Conservation (phyloP, 257 asterid species). For the Salvia rosmarinus region DNA sequence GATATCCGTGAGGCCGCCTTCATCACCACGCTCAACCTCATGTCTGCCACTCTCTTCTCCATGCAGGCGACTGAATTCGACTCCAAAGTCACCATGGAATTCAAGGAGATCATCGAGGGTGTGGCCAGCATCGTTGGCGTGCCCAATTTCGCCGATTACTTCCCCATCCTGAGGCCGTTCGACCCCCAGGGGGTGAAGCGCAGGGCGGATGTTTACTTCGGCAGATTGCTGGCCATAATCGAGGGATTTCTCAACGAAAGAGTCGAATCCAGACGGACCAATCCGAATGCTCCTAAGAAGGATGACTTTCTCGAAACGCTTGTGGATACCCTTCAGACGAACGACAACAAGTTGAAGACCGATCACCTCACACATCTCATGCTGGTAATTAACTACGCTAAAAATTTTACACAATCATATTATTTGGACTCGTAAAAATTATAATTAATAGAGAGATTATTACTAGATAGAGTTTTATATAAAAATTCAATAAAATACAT, state of each 20-base stretch:
- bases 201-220: conserved; percentile 26
- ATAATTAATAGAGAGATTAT: too few relatives aligned
- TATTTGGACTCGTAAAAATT: too few relatives aligned
- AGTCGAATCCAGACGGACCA: too few relatives aligned
- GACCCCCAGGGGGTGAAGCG: conserved; percentile 47
- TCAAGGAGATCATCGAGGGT: conserved; percentile 42
- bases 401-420: too few relatives aligned
- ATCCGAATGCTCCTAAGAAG: too few relatives aligned
- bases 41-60: conserved; percentile 49
- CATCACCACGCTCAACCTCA: conserved; percentile 43
- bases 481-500: too few relatives aligned
- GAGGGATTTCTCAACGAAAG: neutral
- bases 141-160: conserved; percentile 49
- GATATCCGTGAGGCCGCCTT: conserved; percentile 45
- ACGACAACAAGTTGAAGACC: too few relatives aligned
- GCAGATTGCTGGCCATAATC: conserved; percentile 27
- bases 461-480: too few relatives aligned
- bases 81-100: conserved; percentile 32
- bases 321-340: too few relatives aligned
- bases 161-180: conserved; percentile 40
- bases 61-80: conserved; percentile 33
- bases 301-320: too few relatives aligned
- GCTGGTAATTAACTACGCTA: too few relatives aligned
- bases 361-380: too few relatives aligned
- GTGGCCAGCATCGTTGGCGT: conserved; percentile 34